phyloP scores from a whole-genome alignment of 371 early-diverging fungal genomes.

The Rhizoclosmatium hyalinum region DNA sequence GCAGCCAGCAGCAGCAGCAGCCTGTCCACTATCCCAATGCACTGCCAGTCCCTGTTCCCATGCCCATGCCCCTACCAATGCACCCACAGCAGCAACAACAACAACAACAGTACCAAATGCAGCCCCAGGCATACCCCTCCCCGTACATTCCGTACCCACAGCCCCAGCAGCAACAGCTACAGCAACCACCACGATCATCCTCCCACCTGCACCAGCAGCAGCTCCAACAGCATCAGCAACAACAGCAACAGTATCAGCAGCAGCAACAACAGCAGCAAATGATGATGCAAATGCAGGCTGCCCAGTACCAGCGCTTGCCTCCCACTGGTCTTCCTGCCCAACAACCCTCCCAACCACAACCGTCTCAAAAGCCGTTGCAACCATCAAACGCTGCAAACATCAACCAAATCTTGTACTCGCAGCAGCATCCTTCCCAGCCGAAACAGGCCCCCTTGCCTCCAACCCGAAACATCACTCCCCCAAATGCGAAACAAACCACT shows the following conservation, averaged over 20 bases:
- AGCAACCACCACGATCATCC: conserved; percentile 4
- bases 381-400: no score
- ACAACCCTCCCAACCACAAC: neutral
- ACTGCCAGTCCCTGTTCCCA: neutral
- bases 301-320: neutral
- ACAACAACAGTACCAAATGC: neutral
- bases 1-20: neutral
- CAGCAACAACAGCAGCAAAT: neutral
- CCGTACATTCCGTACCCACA: neutral
- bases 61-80: neutral
- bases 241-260: neutral
- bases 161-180: neutral
- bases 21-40: neutral
- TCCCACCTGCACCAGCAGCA: neutral
- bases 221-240: neutral
- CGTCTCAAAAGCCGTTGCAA: neutral
- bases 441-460: neutral
- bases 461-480: neutral
- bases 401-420: neutral
- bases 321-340: neutral
- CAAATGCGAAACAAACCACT: neutral
- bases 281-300: no score
- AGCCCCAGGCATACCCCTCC: neutral
- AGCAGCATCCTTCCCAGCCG: neutral
- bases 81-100: neutral